Evolutionary conservation across 108 stramenopile species (phyloP).

Genomic region (Skeletonema potamos): DNA sequence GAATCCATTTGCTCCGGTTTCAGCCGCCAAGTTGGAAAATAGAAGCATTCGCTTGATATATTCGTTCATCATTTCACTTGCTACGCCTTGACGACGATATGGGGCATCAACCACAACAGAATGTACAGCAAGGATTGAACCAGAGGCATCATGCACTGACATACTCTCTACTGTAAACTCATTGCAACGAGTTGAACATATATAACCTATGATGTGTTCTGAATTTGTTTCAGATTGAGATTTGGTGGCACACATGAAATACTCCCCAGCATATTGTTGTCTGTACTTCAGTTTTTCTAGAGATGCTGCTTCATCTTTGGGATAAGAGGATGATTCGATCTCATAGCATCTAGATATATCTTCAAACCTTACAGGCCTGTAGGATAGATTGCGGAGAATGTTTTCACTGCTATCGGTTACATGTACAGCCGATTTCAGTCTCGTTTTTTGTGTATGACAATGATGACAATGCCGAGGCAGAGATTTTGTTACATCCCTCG

Average conservation of each 20-base stretch:
- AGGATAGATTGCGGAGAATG: background rate
- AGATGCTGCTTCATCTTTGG: conserved; percentile 73
- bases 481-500: background rate
- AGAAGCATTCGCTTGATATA: conserved; percentile 27
- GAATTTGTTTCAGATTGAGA: conserved; percentile 46
- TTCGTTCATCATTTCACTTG: conserved; percentile 36
- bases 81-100: conserved; percentile 45
- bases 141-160: conserved; percentile 59
- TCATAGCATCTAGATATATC: conserved; percentile 45
- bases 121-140: conserved; percentile 72
- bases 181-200: conserved; percentile 68
- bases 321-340: conserved; percentile 60
- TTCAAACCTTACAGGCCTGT: conserved; percentile 18
- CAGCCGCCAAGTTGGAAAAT: conserved; percentile 7
- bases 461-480: background rate
- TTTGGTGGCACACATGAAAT: conserved; percentile 46
- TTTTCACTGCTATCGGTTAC: background rate
- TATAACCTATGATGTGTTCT: conserved; percentile 59
- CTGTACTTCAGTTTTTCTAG: conserved; percentile 49
- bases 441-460: background rate
- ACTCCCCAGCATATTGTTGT: conserved; percentile 32
- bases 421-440: background rate
- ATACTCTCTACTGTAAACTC: conserved; percentile 72
- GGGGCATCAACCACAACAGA: conserved; percentile 54
- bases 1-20: conserved; percentile 7